A percentile compares a stretch with the other conserved stretches of the same genome.
Evolutionary conservation across 345 rosid species (phyloP).

Genomic region (Hypericum perforatum): DNA sequence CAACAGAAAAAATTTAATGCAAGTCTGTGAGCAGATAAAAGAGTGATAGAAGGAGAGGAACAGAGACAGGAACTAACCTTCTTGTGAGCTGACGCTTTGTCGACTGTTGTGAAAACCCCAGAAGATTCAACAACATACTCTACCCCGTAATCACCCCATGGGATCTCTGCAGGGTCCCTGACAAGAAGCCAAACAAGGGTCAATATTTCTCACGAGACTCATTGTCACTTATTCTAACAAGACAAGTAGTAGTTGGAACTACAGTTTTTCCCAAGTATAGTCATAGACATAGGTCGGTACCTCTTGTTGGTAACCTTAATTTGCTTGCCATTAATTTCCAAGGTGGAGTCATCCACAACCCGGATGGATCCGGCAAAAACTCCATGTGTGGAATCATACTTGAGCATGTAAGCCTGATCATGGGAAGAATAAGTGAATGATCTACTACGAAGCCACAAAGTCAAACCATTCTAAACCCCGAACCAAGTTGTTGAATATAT

Average conservation of each 20-base stretch:
- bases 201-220: not conserved
- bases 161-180: slow-evolving; percentile 94
- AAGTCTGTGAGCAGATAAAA: not conserved
- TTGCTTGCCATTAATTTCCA: slow-evolving; percentile 85
- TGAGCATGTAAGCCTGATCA: slow-evolving; percentile 89
- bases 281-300: slow-evolving; percentile 24
- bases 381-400: slow-evolving; percentile 97
- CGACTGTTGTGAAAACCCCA: slow-evolving; percentile 81
- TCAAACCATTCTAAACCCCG: not conserved
- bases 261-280: no score
- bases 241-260: not conserved
- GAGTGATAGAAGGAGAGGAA: not conserved
- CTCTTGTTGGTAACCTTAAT: slow-evolving; percentile 66
- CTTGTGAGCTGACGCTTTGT: slow-evolving; percentile 74
- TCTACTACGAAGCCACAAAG: not conserved
- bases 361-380: slow-evolving; percentile 57
- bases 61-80: slow-evolving; percentile 37
- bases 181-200: slow-evolving; percentile 4
- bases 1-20: not conserved
- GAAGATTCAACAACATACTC: slow-evolving; percentile 94
- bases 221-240: slow-evolving; percentile 4
- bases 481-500: not conserved
- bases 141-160: slow-evolving; percentile 92
- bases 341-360: slow-evolving; percentile 68
- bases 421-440: slow-evolving; percentile 4